Evolutionary conservation across 2,329 filamentous ascomycete genomes (phyloP), one percentile per base, ranked within the genome.

Genomic region (Fonsecaea monophora): DNA sequence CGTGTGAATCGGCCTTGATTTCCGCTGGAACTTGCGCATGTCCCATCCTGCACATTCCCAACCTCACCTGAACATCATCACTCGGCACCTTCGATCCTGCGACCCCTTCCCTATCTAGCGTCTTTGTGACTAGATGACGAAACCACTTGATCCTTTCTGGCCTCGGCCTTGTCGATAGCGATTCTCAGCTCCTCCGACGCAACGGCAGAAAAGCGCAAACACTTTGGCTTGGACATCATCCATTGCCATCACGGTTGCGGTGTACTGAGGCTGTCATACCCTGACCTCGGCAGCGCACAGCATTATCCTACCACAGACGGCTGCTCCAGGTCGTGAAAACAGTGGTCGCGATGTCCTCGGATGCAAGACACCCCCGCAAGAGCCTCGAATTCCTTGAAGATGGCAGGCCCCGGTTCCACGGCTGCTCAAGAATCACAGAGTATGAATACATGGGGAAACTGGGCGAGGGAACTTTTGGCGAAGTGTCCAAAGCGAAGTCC

Each of bases 401-500:
- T 76, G 86, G 78, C 68, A 81, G 76, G 76, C 82, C 78, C 75
- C 89, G 86, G 71, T 99, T 96, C 78, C 83, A 84, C 61, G 95
- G 95, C 69, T 97, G 94, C 82, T 95, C 93, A 57, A 77, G 75
- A 53, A 80, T 80, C 50, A 76, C 76, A 15, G 77, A 81, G 40
- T 81, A 78, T 67, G 73, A 56, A 70, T 69, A 79, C 56, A 60
- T 63, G 54, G 77, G 74, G 56, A 82, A 69, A 91, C 86, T 99
- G 64, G 94, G 94, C 13, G 96, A 94, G 45, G 94, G 94, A 8
- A 98, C 94, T 0, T 98, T 97, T 74, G 95, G 90, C 72, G 93
- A 98, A 81, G 95, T 98, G 45, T 92, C 97, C 79, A 95, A 94
- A 75, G 95, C 93, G 68, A 87, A 87, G 68, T 92, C 91, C 34